These are phyloP conservation scores for Aquilaria sinensis DNA, from an alignment of 345 rosid genomes.

Conservation along the genomic window DNA sequence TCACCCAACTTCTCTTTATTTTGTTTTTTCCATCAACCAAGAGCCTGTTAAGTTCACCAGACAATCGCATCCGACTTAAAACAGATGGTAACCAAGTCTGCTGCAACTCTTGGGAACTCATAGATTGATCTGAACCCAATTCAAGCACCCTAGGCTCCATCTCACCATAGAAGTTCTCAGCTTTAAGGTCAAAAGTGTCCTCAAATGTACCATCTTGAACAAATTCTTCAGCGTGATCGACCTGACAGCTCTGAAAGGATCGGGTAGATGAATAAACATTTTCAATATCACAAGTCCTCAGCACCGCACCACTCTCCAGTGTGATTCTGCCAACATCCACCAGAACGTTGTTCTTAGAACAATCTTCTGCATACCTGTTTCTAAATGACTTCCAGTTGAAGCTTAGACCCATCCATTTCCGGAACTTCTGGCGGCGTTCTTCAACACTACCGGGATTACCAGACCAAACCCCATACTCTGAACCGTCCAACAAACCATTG, in stretches of 20 bases:
- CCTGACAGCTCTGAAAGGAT: conserved; percentile 21
- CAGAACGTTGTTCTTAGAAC: conserved; percentile 13
- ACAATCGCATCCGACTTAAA: conserved; percentile 15
- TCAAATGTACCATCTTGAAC: conserved; percentile 15
- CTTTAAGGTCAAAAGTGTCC: conserved; percentile 14
- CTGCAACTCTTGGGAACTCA: conserved; percentile 44
- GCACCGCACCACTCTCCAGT: conserved; percentile 28
- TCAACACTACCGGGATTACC: conserved; percentile 22
- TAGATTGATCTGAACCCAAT: conserved; percentile 30
- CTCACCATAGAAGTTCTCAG: conserved; percentile 35
- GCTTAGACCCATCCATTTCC: conserved; percentile 29
- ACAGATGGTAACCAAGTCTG: conserved; percentile 26
- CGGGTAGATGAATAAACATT: conserved; percentile 18
- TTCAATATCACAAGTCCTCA: conserved; percentile 27
- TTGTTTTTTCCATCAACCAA: conserved; percentile 21
- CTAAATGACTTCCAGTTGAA: conserved; percentile 19
- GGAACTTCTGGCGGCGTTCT: conserved; percentile 32
- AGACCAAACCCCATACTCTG: conserved; percentile 12
- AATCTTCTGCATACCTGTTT: conserved; percentile 19
- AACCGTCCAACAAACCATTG: conserved; percentile 2
- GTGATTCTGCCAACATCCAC: conserved; percentile 21
- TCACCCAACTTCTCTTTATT: conserved; percentile 35
- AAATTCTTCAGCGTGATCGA: conserved; percentile 26
- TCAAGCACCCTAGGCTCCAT: conserved; percentile 26
- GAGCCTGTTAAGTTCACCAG: conserved; percentile 15